Percentiles rank a stretch among this genome's conserved stretches.
Evolutionary conservation across 2,329 filamentous ascomycete genomes (phyloP).

Genomic region (Myriosclerotinia scirpicola): DNA sequence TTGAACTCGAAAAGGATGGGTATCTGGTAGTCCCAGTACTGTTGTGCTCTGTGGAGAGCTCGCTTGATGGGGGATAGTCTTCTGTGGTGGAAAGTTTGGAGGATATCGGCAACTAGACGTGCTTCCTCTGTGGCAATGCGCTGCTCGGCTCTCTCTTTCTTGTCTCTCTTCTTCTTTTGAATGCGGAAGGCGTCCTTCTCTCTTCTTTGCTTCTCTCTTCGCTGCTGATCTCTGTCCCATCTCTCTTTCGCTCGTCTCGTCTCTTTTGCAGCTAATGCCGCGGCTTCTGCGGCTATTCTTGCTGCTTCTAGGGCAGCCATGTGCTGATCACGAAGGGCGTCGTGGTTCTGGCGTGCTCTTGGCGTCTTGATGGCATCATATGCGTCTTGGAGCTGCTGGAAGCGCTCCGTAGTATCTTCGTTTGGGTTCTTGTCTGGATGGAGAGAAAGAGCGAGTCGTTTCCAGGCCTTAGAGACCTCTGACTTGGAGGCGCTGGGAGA

Average conservation of each 20-base stretch:
- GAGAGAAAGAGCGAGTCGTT: not conserved
- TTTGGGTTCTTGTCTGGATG: constrained; percentile 1
- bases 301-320: not conserved
- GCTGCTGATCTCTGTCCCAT: not conserved
- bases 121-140: not conserved
- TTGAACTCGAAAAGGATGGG: not conserved
- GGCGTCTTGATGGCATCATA: not conserved
- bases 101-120: not conserved
- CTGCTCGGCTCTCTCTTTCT: not conserved
- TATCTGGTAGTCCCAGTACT: not conserved
- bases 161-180: not conserved
- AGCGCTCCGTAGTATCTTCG: not conserved
- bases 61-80: not conserved
- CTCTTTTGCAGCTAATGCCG: not conserved
- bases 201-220: not conserved
- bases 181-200: not conserved
- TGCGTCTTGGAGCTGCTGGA: not conserved
- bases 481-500: not conserved
- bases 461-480: not conserved
- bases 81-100: not conserved
- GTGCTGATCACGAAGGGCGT: not conserved
- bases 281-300: not conserved
- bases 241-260: not conserved
- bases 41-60: not conserved
- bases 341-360: not conserved